Base-by-base conservation (phyloP, 805 yeast species). In the Candida maesae region DNA sequence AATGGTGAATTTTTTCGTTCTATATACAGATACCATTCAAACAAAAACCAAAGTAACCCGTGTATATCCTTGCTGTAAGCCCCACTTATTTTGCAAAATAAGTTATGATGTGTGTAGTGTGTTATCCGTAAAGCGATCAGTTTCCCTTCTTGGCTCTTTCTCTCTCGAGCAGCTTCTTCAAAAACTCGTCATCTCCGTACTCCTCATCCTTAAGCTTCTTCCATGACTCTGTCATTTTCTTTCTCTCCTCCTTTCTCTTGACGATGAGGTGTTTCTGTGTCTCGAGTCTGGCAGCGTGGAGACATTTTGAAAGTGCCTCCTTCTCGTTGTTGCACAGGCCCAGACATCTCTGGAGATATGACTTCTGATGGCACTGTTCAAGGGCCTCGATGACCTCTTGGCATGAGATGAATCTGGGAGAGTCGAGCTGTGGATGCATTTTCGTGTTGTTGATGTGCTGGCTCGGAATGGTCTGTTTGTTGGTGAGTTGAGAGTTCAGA, bases 321-420 rank as follows among this genome's bases (percentile, higher is more conserved):
- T 89, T 89, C 53, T 84, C 81, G 39, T 80, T 79, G 63, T 88
- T 87, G 65, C 99, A 91, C 44, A 76, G 70, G 20, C 98, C 98
- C 51, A 87, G 67, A 7, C 85, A 80, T 59, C 84, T 78, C 50
- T 76, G 73, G 45, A 84, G 52, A 50, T 80, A 83, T 41, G 80
- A 83, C 40, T 72, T 72, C 44, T 78, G 73, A 55, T 90, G 96
- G 60, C 99, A 91, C 58, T 86, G 82, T 54, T 91, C 95, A 6
- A 91, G 73, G 0, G 95, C 96, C 46, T 82, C 81, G 60, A 93
- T 88, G 30, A 88, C 73, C 46, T 82, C 85, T 38, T 76, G 79
- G 62, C 99, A 91, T 15, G 84, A 65, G 41, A 60, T 61, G 50
- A 73, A 70, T 56, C 77, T 65, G 39, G 73, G 67, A 11, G 73